Conservation (phyloP, 345 rosid genomes). For the Hevea brasiliensis region DNA sequence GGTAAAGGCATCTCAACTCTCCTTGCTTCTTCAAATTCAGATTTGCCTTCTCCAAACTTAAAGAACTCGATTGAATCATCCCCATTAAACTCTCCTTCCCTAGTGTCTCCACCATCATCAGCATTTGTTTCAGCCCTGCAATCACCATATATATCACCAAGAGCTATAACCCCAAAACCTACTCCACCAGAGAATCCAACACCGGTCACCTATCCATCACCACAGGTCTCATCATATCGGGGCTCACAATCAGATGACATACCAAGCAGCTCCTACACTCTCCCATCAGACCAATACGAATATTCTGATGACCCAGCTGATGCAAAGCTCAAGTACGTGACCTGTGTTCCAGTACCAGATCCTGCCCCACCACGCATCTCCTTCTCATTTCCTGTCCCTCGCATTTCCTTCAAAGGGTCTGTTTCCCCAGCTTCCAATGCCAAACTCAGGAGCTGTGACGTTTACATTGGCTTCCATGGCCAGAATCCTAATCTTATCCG, state of each 20-base stretch:
- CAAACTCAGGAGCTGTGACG: conserved; percentile 89
- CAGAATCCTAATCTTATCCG: conserved; percentile 75
- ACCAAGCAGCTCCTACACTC: conserved; percentile 92
- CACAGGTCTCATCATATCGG: conserved; percentile 40
- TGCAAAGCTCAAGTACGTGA: conserved; percentile 54
- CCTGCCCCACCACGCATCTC: conserved; percentile 68
- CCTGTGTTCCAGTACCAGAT: conserved; percentile 60
- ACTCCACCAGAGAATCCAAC: conserved; percentile 8
- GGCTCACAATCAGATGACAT: conserved; percentile 71
- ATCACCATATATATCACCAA: conserved; percentile 92
- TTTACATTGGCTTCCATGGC: conserved; percentile 82
- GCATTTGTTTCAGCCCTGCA: conserved; percentile 92
- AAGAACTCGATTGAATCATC: conserved; percentile 49
- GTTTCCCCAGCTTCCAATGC: conserved; percentile 70
- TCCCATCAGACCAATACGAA: conserved; percentile 81
- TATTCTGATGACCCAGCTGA: conserved; percentile 67
- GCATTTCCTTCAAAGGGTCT: conserved; percentile 71
- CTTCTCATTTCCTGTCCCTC: conserved; percentile 84
- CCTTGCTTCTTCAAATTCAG: conserved; percentile 23
- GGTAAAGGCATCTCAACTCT: conserved; percentile 33
- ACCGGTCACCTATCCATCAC: conserved; percentile 32
- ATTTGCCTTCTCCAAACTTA: conserved; percentile 47
- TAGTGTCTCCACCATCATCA: conserved; percentile 86
- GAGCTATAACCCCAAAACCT: conserved; percentile 52
- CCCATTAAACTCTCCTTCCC: conserved; percentile 70